These are phyloP conservation scores for Nemania serpens DNA, from an alignment of 2,329 filamentous ascomycete genomes.

Conservation along the genomic window DNA sequence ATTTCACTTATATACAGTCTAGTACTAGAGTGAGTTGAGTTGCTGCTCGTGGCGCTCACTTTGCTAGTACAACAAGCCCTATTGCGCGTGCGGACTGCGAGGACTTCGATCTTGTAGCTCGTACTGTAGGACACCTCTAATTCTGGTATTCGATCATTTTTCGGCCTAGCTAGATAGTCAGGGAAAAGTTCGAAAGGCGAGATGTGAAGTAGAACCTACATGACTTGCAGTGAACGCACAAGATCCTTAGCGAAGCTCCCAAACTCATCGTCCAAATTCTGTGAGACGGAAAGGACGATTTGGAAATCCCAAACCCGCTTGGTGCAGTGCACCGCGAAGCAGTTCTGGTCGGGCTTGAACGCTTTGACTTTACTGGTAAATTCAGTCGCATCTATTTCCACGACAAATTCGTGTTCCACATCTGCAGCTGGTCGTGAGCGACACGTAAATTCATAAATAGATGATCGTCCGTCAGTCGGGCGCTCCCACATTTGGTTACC, in stretches of 20 bases:
- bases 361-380: slow-evolving; percentile 30
- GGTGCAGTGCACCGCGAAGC: slow-evolving; percentile 37
- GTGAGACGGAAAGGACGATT: slow-evolving; percentile 29
- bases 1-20: slow-evolving; percentile 38
- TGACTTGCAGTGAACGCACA: slow-evolving; percentile 31
- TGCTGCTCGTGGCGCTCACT: not conserved
- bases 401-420: slow-evolving; percentile 22
- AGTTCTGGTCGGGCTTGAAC: slow-evolving; percentile 14
- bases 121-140: slow-evolving; percentile 33
- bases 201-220: slow-evolving; percentile 30
- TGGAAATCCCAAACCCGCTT: slow-evolving; percentile 39
- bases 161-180: slow-evolving; percentile 24
- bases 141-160: slow-evolving; percentile 25
- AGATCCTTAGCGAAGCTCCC: slow-evolving; percentile 35
- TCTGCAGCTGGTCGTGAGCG: slow-evolving; percentile 4
- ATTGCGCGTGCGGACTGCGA: slow-evolving; percentile 34
- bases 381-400: slow-evolving; percentile 34
- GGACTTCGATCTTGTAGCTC: slow-evolving; percentile 29
- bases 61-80: slow-evolving; percentile 29
- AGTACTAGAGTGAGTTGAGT: not conserved
- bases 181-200: not conserved
- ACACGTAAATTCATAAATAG: slow-evolving; percentile 35
- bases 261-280: slow-evolving; percentile 29
- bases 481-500: slow-evolving; percentile 26
- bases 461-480: slow-evolving; percentile 20